Base-by-base conservation (phyloP, 495 filamentous ascomycete genomes). In the Talaromyces liani region DNA sequence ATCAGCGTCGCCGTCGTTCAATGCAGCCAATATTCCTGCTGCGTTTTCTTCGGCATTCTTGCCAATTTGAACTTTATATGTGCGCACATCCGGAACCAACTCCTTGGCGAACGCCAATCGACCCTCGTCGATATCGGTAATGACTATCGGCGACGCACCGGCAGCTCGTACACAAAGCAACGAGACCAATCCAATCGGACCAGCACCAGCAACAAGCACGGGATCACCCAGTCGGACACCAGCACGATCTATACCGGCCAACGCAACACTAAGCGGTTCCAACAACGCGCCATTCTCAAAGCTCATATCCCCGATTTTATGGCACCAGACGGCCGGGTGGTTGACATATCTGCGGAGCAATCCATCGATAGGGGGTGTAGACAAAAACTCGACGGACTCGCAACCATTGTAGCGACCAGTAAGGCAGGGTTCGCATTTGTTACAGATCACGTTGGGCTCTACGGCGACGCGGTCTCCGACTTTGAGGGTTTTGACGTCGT, bases 381-480 rank as follows among this genome's bases (percentile, higher is more conserved):
- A 93, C 24, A 93, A 82, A 82, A 97, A 97, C 36, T 80, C 79
- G 66, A 96, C 90, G 14, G 79, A 82, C 68, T 92, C 90, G 77
- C 92, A 96, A 41, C 92, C 92, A 75, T 96, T 96, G 80, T 97
- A 97, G 62, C 91, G 85, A 22, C 92, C 92, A 0, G 90, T 93
- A 64, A 96, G 77, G 71, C 92, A 96, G 36, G 92, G 91, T 73
- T 94, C 88, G 81, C 92, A 96, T 63, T 82, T 84, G 71, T 89
- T 85, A 82, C 92, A 96, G 73, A 91, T 90, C 68, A 96, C 84
- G 72, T 93, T 93, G 53, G 92, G 92, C 77, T 97, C 92, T 71
- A 97, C 84, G 58, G 93, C 91, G 57, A 97, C 89, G 61, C 91
- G 88, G 76, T 96, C 92, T 69, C 92, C 92, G 22, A 86, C 80